Evolutionary conservation across 805 yeast species (phyloP).

Genomic region (Schizosaccharomyces japonicus): DNA sequence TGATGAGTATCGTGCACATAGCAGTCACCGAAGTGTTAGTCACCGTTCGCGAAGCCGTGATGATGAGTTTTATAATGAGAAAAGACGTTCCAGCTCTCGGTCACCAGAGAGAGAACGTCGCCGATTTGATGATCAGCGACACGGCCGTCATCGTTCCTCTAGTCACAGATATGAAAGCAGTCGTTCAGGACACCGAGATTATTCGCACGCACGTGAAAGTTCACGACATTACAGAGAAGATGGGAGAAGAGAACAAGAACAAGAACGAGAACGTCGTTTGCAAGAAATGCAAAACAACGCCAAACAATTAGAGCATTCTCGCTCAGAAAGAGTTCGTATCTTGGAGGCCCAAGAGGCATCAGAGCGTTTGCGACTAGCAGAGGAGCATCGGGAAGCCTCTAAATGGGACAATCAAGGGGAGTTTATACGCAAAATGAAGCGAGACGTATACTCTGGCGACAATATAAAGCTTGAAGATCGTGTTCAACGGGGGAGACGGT

Average conservation of each 20-base stretch:
- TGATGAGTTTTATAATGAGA: not conserved
- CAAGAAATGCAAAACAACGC: constrained; percentile 4
- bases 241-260: not conserved
- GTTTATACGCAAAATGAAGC: not conserved
- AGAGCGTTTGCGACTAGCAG: not conserved
- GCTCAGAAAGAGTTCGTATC: not conserved
- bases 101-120: not conserved
- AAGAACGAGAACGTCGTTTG: constrained; percentile 2
- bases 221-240: not conserved
- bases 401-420: constrained; percentile 3
- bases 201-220: not conserved
- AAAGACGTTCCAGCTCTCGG: not conserved
- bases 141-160: not conserved
- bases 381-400: not conserved
- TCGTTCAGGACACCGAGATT: not conserved
- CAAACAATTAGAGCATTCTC: not conserved
- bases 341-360: not conserved
- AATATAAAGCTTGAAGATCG: not conserved
- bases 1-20: not conserved
- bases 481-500: constrained; percentile 22
- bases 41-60: not conserved
- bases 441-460: not conserved
- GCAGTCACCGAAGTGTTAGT: not conserved
- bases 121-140: not conserved
- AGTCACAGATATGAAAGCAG: not conserved